phyloP scores from a whole-genome alignment of 768 basidiomycete species.

The Leucocoprinus birnbaumii region DNA sequence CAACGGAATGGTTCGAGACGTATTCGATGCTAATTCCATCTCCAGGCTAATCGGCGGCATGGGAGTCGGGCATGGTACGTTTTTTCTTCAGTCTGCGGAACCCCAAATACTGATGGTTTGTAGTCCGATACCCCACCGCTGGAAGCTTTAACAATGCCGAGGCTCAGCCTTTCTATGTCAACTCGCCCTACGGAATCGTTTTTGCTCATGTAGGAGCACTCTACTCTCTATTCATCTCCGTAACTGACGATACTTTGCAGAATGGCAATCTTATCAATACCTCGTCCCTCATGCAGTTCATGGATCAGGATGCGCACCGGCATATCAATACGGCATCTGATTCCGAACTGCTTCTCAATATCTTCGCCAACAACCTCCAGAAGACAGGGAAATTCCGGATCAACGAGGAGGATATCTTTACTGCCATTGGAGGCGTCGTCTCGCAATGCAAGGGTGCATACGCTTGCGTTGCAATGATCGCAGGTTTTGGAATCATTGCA shows the following conservation, averaged over 20 bases:
- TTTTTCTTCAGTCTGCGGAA: neutral
- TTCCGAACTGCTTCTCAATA: slow-evolving; percentile 95
- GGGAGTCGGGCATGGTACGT: slow-evolving; percentile 95
- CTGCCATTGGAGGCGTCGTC: slow-evolving; percentile 88
- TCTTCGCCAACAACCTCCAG: slow-evolving; percentile 96
- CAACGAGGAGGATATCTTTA: slow-evolving; percentile 99
- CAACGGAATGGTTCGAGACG: slow-evolving; percentile 98
- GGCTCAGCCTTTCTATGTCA: slow-evolving; percentile 99
- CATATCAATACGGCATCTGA: slow-evolving; percentile 99
- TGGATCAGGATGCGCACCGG: slow-evolving; percentile 94
- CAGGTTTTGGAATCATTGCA: slow-evolving; percentile 96
- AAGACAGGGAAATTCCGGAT: slow-evolving; percentile 99
- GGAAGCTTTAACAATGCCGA: slow-evolving; percentile 96
- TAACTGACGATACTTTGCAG: slow-evolving; percentile 35
- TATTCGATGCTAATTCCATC: slow-evolving; percentile 82
- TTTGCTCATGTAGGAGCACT: slow-evolving; percentile 81
- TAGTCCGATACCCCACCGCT: slow-evolving; percentile 97
- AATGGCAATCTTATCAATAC: slow-evolving; percentile 99
- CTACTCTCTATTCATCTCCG: neutral
- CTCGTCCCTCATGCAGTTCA: slow-evolving; percentile 76
- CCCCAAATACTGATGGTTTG: slow-evolving; percentile 10
- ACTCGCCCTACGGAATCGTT: slow-evolving; percentile 99
- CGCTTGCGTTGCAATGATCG: slow-evolving; percentile 98
- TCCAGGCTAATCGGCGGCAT: slow-evolving; percentile 84
- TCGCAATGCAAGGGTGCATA: slow-evolving; percentile 88